phyloP scores from a whole-genome alignment of 2,329 filamentous ascomycete genomes.

The Verticillium dahliae region DNA sequence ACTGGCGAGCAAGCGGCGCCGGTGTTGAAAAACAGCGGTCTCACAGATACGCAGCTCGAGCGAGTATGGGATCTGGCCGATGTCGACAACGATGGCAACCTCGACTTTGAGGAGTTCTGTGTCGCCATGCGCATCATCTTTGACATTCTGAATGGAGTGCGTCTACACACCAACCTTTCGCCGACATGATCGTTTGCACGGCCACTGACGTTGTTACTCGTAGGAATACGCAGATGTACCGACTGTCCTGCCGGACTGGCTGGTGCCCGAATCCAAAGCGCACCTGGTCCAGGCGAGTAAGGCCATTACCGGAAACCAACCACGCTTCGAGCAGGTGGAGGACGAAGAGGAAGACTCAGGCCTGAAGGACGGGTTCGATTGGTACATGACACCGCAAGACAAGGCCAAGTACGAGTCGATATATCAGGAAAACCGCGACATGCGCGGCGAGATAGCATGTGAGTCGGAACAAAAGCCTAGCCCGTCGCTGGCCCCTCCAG shows the following conservation, averaged over 20 bases:
- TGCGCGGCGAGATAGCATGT: constrained; percentile 79
- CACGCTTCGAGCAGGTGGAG: constrained; percentile 78
- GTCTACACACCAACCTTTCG: constrained; percentile 18
- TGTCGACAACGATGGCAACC: constrained; percentile 92
- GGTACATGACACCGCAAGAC: constrained; percentile 95
- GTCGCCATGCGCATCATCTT: constrained; percentile 98
- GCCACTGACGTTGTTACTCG: not conserved
- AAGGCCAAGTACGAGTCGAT: constrained; percentile 96
- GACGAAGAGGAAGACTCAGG: constrained; percentile 77
- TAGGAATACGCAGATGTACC: constrained; percentile 92
- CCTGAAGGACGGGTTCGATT: constrained; percentile 94
- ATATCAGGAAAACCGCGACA: constrained; percentile 85
- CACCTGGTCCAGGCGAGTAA: constrained; percentile 80
- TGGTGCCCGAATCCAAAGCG: constrained; percentile 90
- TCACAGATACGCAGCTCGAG: constrained; percentile 76
- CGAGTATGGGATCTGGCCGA: constrained; percentile 95
- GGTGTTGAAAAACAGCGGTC: constrained; percentile 56
- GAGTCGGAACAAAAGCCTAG: constrained; percentile 22
- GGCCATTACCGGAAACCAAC: constrained; percentile 71
- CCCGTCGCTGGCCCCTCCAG: not conserved
- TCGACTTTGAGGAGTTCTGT: constrained; percentile 99
- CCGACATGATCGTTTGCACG: not conserved
- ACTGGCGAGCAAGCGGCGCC: constrained; percentile 57
- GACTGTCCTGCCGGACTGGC: constrained; percentile 80
- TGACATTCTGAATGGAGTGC: constrained; percentile 88